Base-by-base conservation (phyloP, 2,329 filamentous ascomycete species). In the Plenodomus biglobosus region DNA sequence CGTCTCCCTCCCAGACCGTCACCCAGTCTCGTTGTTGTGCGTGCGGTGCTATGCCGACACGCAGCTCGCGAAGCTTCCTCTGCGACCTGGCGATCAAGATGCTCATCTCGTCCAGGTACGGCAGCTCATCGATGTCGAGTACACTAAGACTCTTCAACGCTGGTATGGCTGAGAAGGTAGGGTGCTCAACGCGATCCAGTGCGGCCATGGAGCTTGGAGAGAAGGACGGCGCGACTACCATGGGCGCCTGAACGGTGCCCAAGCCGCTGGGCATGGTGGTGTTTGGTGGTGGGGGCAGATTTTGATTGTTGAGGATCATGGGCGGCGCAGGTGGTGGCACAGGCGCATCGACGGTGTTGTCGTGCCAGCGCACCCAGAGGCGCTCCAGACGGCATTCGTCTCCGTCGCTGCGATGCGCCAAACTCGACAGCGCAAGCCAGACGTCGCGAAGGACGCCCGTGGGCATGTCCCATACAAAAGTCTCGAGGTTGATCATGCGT, bases 381-480 rank as follows among this genome's bases (percentile, higher is more conserved):
- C 84, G 83, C 46, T 89, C 85, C 39, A 94, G 75, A 38, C 86
- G 85, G 62, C 85, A 85, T 35, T 82, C 78, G 39, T 83, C 77
- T 19, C 81, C 78, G 34, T 83, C 77, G 34, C 78, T 73, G 18
- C 81, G 77, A 59, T 87, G 80, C 34, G 83, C 84, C 11, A 91
- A 76, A 4, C 86, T 90, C 1, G 85, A 84, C 39, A 95, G 77
- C 18, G 88, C 85, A 65, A 90, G 82, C 81, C 90, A 94, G 21
- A 92, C 86, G 66, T 92, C 88, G 44, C 88, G 81, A 44, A 91
- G 74, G 16, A 94, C 86, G 1, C 89, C 90, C 0, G 89, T 94
- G 0, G 89, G 89, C 89, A 94, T 92, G 64, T 95, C 89, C 89
- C 89, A 94, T 2, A 89, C 79, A 63, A 94, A 94, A 0, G 84